Percentiles rank a stretch among this genome's conserved stretches.
Evolutionary conservation across 306 rosid genomes (phyloP).

Genomic region (Quercus suber): DNA sequence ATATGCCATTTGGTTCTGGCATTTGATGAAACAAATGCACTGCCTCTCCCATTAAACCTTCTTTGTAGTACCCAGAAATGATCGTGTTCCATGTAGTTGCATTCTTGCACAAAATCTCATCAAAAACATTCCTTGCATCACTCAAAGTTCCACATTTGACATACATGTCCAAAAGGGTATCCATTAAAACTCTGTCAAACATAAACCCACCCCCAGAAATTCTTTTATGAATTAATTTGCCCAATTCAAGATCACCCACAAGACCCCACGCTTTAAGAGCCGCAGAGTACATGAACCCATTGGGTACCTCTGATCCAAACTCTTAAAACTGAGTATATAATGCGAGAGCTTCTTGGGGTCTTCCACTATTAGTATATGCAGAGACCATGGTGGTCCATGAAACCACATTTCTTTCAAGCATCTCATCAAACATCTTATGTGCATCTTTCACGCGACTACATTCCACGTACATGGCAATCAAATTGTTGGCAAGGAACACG

Average conservation of each 20-base stretch:
- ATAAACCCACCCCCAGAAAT: conserved; percentile 38
- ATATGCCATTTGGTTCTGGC: conserved; percentile 54
- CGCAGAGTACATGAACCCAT: conserved; percentile 67
- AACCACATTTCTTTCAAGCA: conserved; percentile 51
- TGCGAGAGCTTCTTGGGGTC: conserved; percentile 48
- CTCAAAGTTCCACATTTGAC: conserved; percentile 73
- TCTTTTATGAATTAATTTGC: conserved; percentile 47
- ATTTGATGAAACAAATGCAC: conserved; percentile 53
- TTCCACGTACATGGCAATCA: conserved; percentile 47
- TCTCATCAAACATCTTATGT: conserved; percentile 64
- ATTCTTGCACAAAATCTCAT: conserved; percentile 37
- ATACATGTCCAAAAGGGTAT: conserved; percentile 84
- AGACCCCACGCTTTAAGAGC: conserved; percentile 77
- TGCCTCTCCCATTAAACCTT: conserved; percentile 59
- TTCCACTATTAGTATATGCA: conserved; percentile 51
- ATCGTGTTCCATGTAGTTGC: conserved; percentile 63
- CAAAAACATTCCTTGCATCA: conserved; percentile 58
- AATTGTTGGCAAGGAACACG: conserved; percentile 52
- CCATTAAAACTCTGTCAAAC: conserved; percentile 73
- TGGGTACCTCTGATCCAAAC: conserved; percentile 44
- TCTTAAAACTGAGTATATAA: conserved; percentile 45
- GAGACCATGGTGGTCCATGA: conserved; percentile 84
- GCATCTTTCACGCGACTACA: conserved; percentile 41
- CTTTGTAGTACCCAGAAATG: conserved; percentile 51
- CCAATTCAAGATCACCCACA: conserved; percentile 48